Percentiles rank a stretch among this genome's conserved stretches.
These are phyloP conservation scores for Colletotrichum truncatum DNA, from an alignment of 2,329 filamentous ascomycete genomes.

Conservation along the genomic window DNA sequence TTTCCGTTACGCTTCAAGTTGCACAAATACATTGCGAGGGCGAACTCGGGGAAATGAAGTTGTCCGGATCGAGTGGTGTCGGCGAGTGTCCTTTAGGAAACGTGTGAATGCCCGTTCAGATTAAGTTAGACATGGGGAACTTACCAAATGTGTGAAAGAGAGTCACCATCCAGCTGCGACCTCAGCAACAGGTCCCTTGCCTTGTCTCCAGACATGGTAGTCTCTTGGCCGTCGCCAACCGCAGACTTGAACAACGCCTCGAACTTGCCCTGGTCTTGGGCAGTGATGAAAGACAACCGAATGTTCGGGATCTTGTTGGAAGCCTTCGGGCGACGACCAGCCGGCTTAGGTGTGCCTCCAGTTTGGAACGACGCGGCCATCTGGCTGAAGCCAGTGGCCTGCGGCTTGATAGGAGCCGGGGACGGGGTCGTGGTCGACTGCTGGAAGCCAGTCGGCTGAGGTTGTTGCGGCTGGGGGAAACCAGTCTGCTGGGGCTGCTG, in stretches of 20 bases:
- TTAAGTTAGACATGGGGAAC: slow-evolving; percentile 38
- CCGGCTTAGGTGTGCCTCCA: slow-evolving; percentile 53
- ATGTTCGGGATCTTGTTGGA: slow-evolving; percentile 90
- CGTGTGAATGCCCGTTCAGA: slow-evolving; percentile 61
- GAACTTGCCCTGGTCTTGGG: slow-evolving; percentile 93
- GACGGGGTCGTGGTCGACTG: slow-evolving; percentile 60
- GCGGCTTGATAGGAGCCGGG: slow-evolving; percentile 67
- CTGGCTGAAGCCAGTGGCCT: slow-evolving; percentile 71
- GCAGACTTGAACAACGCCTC: slow-evolving; percentile 98
- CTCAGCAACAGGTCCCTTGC: slow-evolving; percentile 88
- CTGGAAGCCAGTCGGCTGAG: slow-evolving; percentile 58
- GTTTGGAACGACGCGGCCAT: slow-evolving; percentile 75
- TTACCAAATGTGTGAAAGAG: slow-evolving; percentile 92
- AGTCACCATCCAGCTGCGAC: slow-evolving; percentile 87
- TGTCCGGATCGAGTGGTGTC: slow-evolving; percentile 97
- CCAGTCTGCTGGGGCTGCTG: slow-evolving; percentile 51
- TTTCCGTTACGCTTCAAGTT: slow-evolving; percentile 93
- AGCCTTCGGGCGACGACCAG: slow-evolving; percentile 58
- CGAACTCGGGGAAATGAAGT: slow-evolving; percentile 96
- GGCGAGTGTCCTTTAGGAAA: slow-evolving; percentile 75
- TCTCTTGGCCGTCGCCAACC: slow-evolving; percentile 78
- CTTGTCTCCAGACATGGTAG: slow-evolving; percentile 91
- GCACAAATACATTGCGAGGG: slow-evolving; percentile 97
- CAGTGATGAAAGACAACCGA: slow-evolving; percentile 93
- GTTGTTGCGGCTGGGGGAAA: slow-evolving; percentile 53